Conservation (phyloP, 352 stramenopile genomes). For the Hyaloperonospora arabidopsidis region DNA sequence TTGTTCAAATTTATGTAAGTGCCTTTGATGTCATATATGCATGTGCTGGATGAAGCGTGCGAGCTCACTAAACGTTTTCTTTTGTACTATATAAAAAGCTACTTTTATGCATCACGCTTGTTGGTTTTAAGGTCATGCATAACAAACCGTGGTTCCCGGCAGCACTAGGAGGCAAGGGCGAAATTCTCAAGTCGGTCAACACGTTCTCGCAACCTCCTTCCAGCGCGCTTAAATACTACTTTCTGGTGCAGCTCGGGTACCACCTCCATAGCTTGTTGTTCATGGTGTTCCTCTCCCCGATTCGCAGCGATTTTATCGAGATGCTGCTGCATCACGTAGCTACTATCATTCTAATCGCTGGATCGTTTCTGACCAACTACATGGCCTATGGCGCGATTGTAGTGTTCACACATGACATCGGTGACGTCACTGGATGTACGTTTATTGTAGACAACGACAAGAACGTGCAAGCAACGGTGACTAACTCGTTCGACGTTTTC, state of each 20-base stretch:
- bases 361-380: constrained; percentile 44
- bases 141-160: constrained; percentile 40
- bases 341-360: constrained; percentile 48
- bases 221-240: constrained; percentile 36
- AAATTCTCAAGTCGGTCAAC: constrained; percentile 28
- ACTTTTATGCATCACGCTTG: constrained; percentile 44
- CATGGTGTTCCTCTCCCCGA: constrained; percentile 48
- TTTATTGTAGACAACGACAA: constrained; percentile 2
- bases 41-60: background rate
- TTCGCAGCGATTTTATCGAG: constrained; percentile 52
- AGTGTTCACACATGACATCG: constrained; percentile 46
- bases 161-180: constrained; percentile 30
- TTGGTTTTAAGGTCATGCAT: constrained; percentile 35
- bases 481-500: constrained; percentile 6
- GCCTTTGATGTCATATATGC: background rate
- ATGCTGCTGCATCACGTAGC: constrained; percentile 51
- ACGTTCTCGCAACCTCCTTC: constrained; percentile 30
- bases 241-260: constrained; percentile 51
- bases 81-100: constrained; percentile 23
- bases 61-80: background rate
- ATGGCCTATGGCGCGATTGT: constrained; percentile 36
- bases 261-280: constrained; percentile 46
- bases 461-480: background rate
- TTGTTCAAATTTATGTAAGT: constrained; percentile 66
- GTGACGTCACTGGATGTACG: constrained; percentile 45